Evolutionary conservation across 345 rosid genomes (phyloP).

Genomic region (Trapa bicornis): DNA sequence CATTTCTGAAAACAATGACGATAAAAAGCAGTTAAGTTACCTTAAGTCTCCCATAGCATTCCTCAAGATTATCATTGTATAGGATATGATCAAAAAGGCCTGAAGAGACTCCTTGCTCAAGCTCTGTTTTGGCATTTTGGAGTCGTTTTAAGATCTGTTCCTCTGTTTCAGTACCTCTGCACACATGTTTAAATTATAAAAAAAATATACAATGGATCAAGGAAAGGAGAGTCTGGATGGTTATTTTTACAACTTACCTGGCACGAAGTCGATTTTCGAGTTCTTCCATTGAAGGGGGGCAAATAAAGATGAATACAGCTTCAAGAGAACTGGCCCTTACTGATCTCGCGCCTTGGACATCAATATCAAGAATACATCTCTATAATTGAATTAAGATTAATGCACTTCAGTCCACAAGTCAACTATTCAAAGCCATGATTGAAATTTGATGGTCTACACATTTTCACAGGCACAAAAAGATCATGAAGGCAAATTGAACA

Average conservation of each 20-base stretch:
- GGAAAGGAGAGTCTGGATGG: neutral
- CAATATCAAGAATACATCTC: constrained; percentile 98
- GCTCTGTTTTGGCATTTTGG: constrained; percentile 65
- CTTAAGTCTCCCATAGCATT: constrained; percentile 72
- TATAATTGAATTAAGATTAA: constrained; percentile 13
- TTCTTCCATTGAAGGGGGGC: constrained; percentile 83
- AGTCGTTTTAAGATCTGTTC: constrained; percentile 78
- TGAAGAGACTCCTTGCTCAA: constrained; percentile 56
- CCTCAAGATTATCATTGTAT: constrained; percentile 59
- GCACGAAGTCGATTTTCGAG: constrained; percentile 83
- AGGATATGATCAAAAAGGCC: constrained; percentile 58
- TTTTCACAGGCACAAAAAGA: neutral
- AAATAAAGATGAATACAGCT: constrained; percentile 65
- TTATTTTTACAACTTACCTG: constrained; percentile 29
- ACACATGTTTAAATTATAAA: constrained; percentile 10
- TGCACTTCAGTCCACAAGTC: neutral
- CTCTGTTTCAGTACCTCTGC: constrained; percentile 86
- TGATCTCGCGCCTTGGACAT: constrained; percentile 90
- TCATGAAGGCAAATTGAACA: neutral
- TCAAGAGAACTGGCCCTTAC: constrained; percentile 68
- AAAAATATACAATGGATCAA: neutral
- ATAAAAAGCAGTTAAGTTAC: constrained; percentile 22
- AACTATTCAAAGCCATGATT: neutral
- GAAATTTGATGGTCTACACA: neutral
- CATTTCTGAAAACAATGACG: neutral